Base-by-base conservation (phyloP, 768 basidiomycete species). In the Amanita rimosa region DNA sequence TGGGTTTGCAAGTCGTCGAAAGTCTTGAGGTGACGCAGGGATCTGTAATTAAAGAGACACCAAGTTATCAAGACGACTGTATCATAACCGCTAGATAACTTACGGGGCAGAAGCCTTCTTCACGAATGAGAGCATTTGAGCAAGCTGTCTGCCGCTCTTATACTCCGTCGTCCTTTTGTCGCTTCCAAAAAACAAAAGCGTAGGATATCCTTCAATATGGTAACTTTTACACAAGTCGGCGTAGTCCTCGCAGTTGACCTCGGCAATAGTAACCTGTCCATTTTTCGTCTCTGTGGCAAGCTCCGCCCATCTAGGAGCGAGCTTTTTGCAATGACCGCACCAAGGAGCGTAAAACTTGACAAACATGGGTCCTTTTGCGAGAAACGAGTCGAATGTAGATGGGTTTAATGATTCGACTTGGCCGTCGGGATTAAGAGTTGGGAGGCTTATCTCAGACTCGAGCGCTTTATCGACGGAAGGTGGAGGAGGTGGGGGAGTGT, bases 321-420 rank as follows among this genome's bases (percentile, higher is more conserved):
- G 73, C 60, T 89, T 89, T 68, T 96, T 94, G 75, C 95, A 99
- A 65, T 98, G 94, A 3, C 88, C 88, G 61, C 94, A 97, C 89
- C 94, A 98, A 0, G 94, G 94, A 0, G 93, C 95, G 61, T 76
- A 98, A 70, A 88, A 98, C 55, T 72, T 67, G 60, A 71, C 66
- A 66, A 85, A 69, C 36, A 74, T 62, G 44, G 76, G 63, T 41
- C 72, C 69, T 50, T 67, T 54, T 1, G 61, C 55, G 7, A 76
- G 61, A 1, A 68, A 64, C 19, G 54, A 44, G 9, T 65, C 55
- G 54, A 80, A 77, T 1, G 67, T 63, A 8, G 65, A 58, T 0
- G 58, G 54, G 5, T 63, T 59, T 24, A 74, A 61, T 1, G 61
- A 52, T 10, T 67, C 44, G 7, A 77, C 69, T 49, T 66, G 60